These are phyloP conservation scores for Taphrina betulina DNA, from an alignment of 1,139 yeast species.

Conservation along the genomic window DNA sequence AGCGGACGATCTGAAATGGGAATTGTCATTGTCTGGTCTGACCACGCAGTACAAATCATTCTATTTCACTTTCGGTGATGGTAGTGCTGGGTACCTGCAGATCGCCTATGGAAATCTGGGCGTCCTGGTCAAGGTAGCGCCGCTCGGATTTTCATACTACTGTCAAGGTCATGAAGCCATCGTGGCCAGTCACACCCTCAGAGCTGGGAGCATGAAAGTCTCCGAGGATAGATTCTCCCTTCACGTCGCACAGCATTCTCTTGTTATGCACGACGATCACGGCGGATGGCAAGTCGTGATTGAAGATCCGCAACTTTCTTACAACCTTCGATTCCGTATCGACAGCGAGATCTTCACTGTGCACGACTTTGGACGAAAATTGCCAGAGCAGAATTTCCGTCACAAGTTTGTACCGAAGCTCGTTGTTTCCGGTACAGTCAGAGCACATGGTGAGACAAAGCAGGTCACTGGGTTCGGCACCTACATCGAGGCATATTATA, in stretches of 20 bases:
- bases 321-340: conserved; percentile 9
- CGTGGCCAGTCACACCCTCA: conserved; percentile 24
- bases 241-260: conserved; percentile 7
- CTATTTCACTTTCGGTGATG: conserved; percentile 34
- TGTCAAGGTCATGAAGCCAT: conserved; percentile 6
- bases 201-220: conserved; percentile 24
- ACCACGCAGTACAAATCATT: conserved; percentile 35
- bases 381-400: background rate
- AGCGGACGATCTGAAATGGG: conserved; percentile 26
- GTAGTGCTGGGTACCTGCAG: conserved; percentile 31
- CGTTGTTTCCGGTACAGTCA: conserved; percentile 6
- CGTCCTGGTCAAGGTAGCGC: conserved; percentile 28
- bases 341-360: conserved; percentile 12
- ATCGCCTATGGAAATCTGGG: conserved; percentile 34
- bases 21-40: conserved; percentile 19
- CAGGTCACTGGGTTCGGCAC: conserved; percentile 14
- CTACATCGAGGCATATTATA: conserved; percentile 12
- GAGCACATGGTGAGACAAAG: conserved; percentile 8
- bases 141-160: conserved; percentile 23
- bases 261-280: conserved; percentile 22
- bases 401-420: conserved; percentile 15
- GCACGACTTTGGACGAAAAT: conserved; percentile 12
- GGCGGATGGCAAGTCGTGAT: conserved; percentile 20
- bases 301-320: conserved; percentile 7
- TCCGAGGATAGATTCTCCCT: conserved; percentile 13